These are phyloP conservation scores for Calonectria hongkongensis DNA, from an alignment of 2,329 filamentous ascomycete species.

Conservation along the genomic window DNA sequence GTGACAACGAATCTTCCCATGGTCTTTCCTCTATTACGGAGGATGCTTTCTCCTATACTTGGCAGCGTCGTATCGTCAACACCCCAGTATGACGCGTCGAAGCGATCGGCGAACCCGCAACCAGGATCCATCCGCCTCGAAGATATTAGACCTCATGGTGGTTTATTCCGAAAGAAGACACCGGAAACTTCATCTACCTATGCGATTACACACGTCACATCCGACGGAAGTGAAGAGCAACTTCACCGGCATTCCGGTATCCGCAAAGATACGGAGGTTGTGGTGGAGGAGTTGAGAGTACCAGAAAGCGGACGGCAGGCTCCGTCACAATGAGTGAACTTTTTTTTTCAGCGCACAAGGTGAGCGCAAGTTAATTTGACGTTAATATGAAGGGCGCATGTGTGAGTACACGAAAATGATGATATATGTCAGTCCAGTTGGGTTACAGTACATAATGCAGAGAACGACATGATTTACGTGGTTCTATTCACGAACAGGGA, in stretches of 20 bases:
- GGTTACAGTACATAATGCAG: not conserved
- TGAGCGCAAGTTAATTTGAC: not conserved
- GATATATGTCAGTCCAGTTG: not conserved
- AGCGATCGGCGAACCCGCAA: too few species aligned
- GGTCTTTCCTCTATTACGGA: too few species aligned
- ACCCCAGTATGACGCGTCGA: too few species aligned
- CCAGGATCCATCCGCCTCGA: too few species aligned
- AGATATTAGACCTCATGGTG: too few species aligned
- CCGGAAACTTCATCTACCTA: not conserved
- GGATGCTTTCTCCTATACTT: too few species aligned
- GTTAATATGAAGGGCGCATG: not conserved
- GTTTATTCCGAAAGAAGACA: constrained; percentile 41
- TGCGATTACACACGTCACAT: constrained; percentile 10
- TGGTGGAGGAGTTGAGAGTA: constrained; percentile 9
- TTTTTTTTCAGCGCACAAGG: too few species aligned
- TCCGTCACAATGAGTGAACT: not conserved
- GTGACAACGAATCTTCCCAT: constrained; percentile 59
- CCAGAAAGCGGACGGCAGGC: not conserved
- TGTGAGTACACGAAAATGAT: not conserved
- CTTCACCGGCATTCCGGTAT: not conserved
- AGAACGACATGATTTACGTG: not conserved
- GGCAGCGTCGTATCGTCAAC: too few species aligned
- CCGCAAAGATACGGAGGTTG: not conserved
- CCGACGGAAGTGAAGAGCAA: constrained; percentile 20
- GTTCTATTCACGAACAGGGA: too few species aligned